Conservation (phyloP, 2,329 filamentous ascomycete genomes). For the Botrytis tulipae region DNA sequence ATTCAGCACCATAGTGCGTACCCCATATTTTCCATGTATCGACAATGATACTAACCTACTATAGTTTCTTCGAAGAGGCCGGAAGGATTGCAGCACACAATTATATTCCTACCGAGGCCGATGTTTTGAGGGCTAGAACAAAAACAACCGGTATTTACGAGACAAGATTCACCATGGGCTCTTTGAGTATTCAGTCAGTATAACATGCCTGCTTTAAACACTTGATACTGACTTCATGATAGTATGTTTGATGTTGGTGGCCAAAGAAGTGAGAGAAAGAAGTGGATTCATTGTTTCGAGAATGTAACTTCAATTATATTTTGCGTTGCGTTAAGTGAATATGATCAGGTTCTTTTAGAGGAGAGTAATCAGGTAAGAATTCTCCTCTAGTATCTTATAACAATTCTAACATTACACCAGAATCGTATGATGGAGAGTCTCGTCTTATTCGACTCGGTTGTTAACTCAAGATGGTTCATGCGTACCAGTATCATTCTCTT, state of each 20-base stretch:
- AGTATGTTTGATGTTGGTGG: constrained; percentile 99
- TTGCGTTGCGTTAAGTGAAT: constrained; percentile 96
- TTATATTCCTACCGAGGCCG: constrained; percentile 90
- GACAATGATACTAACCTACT: constrained; percentile 24
- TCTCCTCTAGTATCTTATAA: not conserved
- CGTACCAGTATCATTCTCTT: constrained; percentile 97
- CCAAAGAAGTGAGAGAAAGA: constrained; percentile 95
- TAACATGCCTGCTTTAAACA: not conserved
- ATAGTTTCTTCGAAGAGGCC: constrained; percentile 93
- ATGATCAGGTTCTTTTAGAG: constrained; percentile 94
- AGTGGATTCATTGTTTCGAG: constrained; percentile 99
- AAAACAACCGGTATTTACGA: constrained; percentile 99
- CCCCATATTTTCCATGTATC: not conserved
- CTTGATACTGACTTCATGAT: constrained; percentile 26
- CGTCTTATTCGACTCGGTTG: constrained; percentile 94
- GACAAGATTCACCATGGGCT: constrained; percentile 97
- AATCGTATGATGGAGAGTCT: constrained; percentile 99
- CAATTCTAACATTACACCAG: constrained; percentile 47
- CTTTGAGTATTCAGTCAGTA: constrained; percentile 94
- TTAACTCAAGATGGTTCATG: constrained; percentile 99
- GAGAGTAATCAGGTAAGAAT: constrained; percentile 87
- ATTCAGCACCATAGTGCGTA: constrained; percentile 90
- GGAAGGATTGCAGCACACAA: constrained; percentile 77
- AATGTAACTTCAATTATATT: constrained; percentile 99
- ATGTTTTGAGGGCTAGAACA: constrained; percentile 90